A percentile compares a stretch with the other conserved stretches of the same genome.
Conservation (phyloP, 768 basidiomycete species). For the Xerocomellus chrysenteron region DNA sequence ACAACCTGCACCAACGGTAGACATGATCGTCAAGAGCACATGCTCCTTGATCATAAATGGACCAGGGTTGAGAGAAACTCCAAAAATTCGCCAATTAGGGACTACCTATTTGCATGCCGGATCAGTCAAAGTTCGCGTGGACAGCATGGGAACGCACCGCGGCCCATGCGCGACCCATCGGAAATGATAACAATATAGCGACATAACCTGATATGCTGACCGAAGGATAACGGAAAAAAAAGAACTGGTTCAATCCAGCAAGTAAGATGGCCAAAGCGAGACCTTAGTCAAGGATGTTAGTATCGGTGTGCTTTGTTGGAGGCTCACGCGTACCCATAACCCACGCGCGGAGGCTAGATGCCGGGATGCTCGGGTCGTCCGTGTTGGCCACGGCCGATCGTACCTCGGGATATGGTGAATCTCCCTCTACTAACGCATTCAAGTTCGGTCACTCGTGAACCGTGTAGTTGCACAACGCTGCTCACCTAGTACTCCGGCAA, state of each 20-base stretch:
- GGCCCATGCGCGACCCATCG: conserved; percentile 68
- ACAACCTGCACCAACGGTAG: conserved; percentile 41
- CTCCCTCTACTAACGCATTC: conserved; percentile 46
- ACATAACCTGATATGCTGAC: conserved; percentile 47
- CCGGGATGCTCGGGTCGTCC: conserved; percentile 66
- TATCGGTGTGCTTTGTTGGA: accelerated
- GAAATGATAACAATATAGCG: conserved; percentile 70
- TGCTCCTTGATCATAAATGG: conserved; percentile 76
- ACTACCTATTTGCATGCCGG: conserved; percentile 34
- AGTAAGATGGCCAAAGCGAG: conserved; percentile 56
- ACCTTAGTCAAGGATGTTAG: conserved; percentile 13
- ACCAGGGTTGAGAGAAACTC: conserved; percentile 65
- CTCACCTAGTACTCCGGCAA: conserved; percentile 22
- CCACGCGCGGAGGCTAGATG: conserved; percentile 59
- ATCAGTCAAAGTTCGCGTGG: neutral
- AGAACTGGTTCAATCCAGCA: conserved; percentile 77
- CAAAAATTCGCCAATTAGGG: conserved; percentile 53
- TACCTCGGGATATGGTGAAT: conserved; percentile 85
- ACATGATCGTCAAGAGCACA: conserved; percentile 69
- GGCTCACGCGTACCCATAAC: conserved; percentile 40
- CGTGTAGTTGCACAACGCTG: too few species aligned
- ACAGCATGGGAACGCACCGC: conserved; percentile 15
- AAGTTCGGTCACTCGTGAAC: conserved; percentile 10
- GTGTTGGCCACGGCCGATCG: conserved; percentile 73
- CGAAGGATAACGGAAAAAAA: conserved; percentile 67